Evolutionary conservation across 2,329 filamentous ascomycete genomes (phyloP), one percentile per base, ranked within the genome.

Genomic region (Dothistroma pini): DNA sequence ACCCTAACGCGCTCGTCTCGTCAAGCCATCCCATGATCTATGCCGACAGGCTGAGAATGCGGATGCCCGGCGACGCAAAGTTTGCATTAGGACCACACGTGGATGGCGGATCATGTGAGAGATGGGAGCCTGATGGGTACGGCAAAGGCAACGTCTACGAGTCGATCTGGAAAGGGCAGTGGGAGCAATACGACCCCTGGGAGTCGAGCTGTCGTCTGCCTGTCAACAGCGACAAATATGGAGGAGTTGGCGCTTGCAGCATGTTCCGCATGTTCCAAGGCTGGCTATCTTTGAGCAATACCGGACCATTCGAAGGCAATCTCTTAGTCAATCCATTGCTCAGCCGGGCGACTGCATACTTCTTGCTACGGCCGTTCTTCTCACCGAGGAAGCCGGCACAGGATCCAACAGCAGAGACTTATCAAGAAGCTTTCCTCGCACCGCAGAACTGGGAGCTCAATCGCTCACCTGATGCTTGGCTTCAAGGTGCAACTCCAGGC

Each of bases 231-330:
- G 88, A 96, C 74, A 77, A 93, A 35, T 95, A 97, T 73, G 82
- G 90, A 55, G 91, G 92, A 0, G 82, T 91, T 0, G 92, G 93
- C 0, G 87, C 89, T 0, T 96, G 91, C 76, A 88, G 84, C 51
- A 91, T 92, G 80, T 92, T 96, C 76, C 84, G 93, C 44, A 89
- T 91, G 82, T 93, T 90, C 74, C 93, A 97, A 76, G 93, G 91
- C 19, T 97, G 93, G 93, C 75, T 97, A 56, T 85, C 84, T 62
- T 88, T 97, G 82, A 91, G 88, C 60, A 77, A 80, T n/a, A 88
- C 86, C 0, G 86, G 82, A 0, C 89, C 90, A 0, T 81, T 82
- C 5, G 87, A 96, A 76, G 93, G 93, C 0, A 95, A 92, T 0
- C 76, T 97, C 56, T 81, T 90, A 49, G 89, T 96, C 1, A 93